Conservation (phyloP, 192 early-diverging fungal species). For the Mortierella alpina region DNA sequence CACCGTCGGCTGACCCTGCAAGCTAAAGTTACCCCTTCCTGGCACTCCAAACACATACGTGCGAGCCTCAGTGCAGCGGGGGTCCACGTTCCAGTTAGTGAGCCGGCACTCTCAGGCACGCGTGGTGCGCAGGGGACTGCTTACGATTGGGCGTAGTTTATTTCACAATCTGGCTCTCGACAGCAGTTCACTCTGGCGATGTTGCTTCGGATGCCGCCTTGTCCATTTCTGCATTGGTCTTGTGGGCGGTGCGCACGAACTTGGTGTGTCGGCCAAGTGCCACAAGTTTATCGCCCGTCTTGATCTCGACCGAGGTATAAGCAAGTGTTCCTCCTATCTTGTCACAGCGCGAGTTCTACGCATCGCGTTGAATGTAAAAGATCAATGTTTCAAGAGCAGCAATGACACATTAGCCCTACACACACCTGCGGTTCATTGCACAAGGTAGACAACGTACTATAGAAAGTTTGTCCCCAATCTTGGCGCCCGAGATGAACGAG, state of each 20-base stretch:
- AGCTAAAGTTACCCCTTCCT: no score
- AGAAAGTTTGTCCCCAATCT: constrained; percentile 54
- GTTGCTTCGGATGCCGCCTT: neutral
- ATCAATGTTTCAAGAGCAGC: neutral
- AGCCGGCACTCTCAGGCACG: no score
- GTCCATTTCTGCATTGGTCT: constrained; percentile 22
- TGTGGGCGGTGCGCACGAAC: constrained; percentile 58
- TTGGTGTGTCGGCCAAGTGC: constrained; percentile 67
- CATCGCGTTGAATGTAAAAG: neutral
- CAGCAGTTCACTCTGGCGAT: neutral
- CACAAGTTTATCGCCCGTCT: constrained; percentile 54
- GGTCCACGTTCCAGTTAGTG: no score
- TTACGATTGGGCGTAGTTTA: no score
- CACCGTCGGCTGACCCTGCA: no score
- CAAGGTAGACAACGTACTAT: constrained; percentile 44
- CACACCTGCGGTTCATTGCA: neutral
- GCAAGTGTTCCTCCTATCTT: constrained; percentile 67
- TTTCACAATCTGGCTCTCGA: neutral
- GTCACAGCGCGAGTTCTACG: constrained; percentile 59
- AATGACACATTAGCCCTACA: no score
- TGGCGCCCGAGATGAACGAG: constrained; percentile 62
- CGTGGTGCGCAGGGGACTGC: no score
- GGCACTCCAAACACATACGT: no score
- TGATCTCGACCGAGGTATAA: constrained; percentile 59
- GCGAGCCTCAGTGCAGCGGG: no score